Evolutionary conservation across 352 stramenopile genomes (phyloP).

Genomic region (Albugo candida): DNA sequence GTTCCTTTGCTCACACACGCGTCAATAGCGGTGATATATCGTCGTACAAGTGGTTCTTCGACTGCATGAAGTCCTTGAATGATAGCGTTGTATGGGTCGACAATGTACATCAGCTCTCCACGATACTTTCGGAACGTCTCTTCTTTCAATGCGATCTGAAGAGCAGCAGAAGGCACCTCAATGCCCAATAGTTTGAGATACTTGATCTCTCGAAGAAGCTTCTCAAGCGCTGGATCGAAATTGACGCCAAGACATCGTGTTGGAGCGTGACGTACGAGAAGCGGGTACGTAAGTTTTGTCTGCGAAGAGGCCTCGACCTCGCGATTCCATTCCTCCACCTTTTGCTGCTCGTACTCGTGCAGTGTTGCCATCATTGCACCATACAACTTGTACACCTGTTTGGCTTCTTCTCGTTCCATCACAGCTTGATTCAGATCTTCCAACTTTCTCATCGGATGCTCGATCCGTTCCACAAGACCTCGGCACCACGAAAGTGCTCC

Average conservation of each 20-base stretch:
- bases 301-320: constrained; percentile 90
- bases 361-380: constrained; percentile 90
- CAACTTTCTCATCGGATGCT: constrained; percentile 95
- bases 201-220: constrained; percentile 94
- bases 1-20: constrained; percentile 84
- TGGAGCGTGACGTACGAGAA: constrained; percentile 81
- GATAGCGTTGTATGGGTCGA: constrained; percentile 96
- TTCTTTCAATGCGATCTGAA: constrained; percentile 91
- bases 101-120: constrained; percentile 92
- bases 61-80: constrained; percentile 91
- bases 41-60: constrained; percentile 89
- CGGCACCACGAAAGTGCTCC: constrained; percentile 91
- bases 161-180: constrained; percentile 84
- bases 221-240: constrained; percentile 93
- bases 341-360: constrained; percentile 93
- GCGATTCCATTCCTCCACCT: constrained; percentile 91
- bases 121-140: constrained; percentile 93
- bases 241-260: constrained; percentile 89
- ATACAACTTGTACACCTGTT: constrained; percentile 97
- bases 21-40: constrained; percentile 94
- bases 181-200: constrained; percentile 91
- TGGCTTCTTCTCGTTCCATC: constrained; percentile 94
- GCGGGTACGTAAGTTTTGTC: constrained; percentile 88
- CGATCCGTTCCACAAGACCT: constrained; percentile 88
- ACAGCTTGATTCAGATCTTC: constrained; percentile 91